phyloP scores from a whole-genome alignment of 108 stramenopile species.

The Cyclostephanos invisitatus region DNA sequence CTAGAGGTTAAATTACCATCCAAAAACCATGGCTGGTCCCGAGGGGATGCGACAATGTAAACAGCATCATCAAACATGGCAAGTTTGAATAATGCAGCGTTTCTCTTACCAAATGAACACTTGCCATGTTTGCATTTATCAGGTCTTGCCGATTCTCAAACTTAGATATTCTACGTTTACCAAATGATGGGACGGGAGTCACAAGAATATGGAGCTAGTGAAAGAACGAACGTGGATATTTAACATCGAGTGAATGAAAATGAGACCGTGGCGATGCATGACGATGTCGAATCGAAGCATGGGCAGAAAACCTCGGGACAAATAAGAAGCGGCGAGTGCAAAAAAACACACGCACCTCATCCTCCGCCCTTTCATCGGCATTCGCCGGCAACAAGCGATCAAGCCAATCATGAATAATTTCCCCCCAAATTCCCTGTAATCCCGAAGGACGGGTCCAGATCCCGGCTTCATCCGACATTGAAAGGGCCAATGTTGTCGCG shows the following conservation, averaged over 20 bases:
- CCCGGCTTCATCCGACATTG: constrained; percentile 67
- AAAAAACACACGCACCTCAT: constrained; percentile 28
- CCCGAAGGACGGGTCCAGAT: constrained; percentile 84
- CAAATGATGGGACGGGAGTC: constrained; percentile 68
- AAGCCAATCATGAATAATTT: constrained; percentile 83
- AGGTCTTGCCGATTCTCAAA: constrained; percentile 74
- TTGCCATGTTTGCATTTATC: constrained; percentile 88
- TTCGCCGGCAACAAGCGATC: constrained; percentile 72
- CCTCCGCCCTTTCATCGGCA: constrained; percentile 52
- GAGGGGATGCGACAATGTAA: not conserved
- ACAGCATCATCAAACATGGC: not conserved
- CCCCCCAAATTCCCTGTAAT: constrained; percentile 89
- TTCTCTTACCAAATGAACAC: constrained; percentile 80
- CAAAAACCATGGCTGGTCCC: constrained; percentile 79
- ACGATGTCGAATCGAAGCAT: not conserved
- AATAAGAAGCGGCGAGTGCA: no score
- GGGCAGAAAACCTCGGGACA: not conserved
- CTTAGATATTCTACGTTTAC: constrained; percentile 57
- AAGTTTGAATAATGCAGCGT: not conserved
- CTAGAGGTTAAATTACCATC: constrained; percentile 68
- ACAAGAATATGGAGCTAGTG: constrained; percentile 59
- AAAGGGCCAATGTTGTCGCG: constrained; percentile 81
- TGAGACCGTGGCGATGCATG: not conserved
- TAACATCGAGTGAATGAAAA: not conserved
- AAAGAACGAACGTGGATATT: not conserved